These are phyloP conservation scores for Vigna nakashimae DNA, from an alignment of 306 rosid genomes.

Conservation along the genomic window DNA sequence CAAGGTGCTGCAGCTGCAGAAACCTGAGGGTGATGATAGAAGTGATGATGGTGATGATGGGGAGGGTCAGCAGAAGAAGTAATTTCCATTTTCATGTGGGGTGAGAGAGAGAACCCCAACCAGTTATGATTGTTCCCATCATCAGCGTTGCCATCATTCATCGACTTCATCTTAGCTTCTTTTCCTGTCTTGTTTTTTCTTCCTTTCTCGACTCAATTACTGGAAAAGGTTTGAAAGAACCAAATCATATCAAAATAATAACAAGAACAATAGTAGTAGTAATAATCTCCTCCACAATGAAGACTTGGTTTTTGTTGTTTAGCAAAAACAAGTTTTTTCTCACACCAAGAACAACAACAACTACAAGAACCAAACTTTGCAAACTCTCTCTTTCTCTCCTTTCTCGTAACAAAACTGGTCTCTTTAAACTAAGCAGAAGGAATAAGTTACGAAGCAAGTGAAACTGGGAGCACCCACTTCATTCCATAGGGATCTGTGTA, in stretches of 20 bases:
- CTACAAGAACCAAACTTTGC: not conserved
- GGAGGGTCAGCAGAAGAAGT: constrained; percentile 44
- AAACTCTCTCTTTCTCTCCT: constrained; percentile 17
- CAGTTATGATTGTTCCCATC: constrained; percentile 60
- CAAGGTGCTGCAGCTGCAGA: constrained; percentile 47
- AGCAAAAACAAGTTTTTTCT: constrained; percentile 36
- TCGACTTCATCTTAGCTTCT: constrained; percentile 59
- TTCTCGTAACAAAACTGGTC: constrained; percentile 51
- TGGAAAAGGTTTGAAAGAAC: constrained; percentile 45
- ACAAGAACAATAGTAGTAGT: not conserved
- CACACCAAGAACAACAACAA: not conserved
- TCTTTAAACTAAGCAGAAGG: constrained; percentile 74
- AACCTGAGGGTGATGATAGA: constrained; percentile 48
- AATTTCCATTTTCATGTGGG: constrained; percentile 88
- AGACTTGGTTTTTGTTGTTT: constrained; percentile 51
- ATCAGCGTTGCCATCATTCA: constrained; percentile 60
- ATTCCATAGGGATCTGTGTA: constrained; percentile 91
- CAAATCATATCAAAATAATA: constrained; percentile 53
- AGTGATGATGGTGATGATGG: constrained; percentile 47
- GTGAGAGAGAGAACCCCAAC: constrained; percentile 95
- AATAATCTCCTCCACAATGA: constrained; percentile 14
- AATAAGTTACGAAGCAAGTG: constrained; percentile 59
- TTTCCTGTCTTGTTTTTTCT: constrained; percentile 3
- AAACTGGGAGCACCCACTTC: constrained; percentile 59
- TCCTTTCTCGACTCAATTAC: not conserved